These are phyloP conservation scores for Nakaseomyces sp. DNA, from an alignment of 1,139 yeast species.

Conservation along the genomic window DNA sequence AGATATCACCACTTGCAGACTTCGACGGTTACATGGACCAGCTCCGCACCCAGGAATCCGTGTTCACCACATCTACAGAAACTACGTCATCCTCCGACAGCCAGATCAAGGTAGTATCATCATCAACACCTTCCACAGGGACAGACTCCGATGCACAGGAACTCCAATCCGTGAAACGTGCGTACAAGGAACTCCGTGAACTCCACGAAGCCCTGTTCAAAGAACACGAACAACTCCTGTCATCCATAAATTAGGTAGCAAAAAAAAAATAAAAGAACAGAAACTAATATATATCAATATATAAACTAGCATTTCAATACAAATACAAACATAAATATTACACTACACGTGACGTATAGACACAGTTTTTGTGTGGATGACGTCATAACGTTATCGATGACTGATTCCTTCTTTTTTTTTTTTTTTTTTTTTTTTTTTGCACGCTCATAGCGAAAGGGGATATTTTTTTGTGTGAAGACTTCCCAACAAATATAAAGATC, in stretches of 20 bases:
- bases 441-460: background rate
- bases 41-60: slow-evolving; percentile 44
- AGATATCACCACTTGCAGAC: slow-evolving; percentile 25
- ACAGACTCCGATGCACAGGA: slow-evolving; percentile 18
- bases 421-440: background rate
- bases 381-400: slow-evolving; percentile 1
- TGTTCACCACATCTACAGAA: slow-evolving; percentile 37
- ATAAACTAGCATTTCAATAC: too few species aligned
- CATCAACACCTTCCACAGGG: background rate
- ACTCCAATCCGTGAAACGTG: slow-evolving; percentile 43
- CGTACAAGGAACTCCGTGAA: slow-evolving; percentile 49
- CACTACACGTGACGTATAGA: background rate
- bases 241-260: slow-evolving; percentile 4
- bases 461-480: too few species aligned
- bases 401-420: background rate
- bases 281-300: too few species aligned
- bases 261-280: too few species aligned
- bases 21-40: slow-evolving; percentile 39
- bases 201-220: slow-evolving; percentile 53
- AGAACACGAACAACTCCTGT: slow-evolving; percentile 43
- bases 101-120: slow-evolving; percentile 7
- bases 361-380: background rate
- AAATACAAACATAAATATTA: too few species aligned
- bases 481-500: too few species aligned
- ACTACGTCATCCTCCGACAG: background rate